Conservation (phyloP, 2,329 filamentous ascomycete species). For the Ascochyta rabiei region DNA sequence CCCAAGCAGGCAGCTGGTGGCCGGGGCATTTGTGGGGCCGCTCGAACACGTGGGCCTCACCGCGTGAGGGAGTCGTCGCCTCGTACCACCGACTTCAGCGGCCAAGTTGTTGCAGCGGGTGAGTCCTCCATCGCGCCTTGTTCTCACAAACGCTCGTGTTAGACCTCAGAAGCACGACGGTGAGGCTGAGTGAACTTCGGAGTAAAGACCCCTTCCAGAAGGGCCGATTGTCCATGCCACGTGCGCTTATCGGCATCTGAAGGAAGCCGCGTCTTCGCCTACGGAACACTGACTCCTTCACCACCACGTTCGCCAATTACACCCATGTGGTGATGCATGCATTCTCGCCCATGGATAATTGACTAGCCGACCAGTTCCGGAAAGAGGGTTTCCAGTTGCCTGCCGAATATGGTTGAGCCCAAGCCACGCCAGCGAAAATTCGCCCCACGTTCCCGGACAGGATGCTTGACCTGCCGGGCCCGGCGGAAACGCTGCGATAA, state of each 20-base stretch:
- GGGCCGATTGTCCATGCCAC: slow-evolving; percentile 14
- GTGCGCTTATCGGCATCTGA: slow-evolving; percentile 15
- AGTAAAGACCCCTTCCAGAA: slow-evolving; percentile 1
- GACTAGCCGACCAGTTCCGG: slow-evolving; percentile 17
- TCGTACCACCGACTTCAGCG: slow-evolving; percentile 1
- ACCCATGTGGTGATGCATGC: slow-evolving; percentile 5
- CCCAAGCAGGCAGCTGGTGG: slow-evolving; percentile 25
- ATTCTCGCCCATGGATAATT: slow-evolving; percentile 14
- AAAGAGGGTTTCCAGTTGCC: slow-evolving; percentile 9
- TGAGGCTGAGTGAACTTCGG: slow-evolving; percentile 9
- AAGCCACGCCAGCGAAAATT: slow-evolving; percentile 45
- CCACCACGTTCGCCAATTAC: slow-evolving; percentile 10
- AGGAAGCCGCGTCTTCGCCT: slow-evolving; percentile 11
- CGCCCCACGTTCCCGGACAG: slow-evolving; percentile 44
- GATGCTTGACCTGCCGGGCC: slow-evolving; percentile 45
- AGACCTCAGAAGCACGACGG: background rate
- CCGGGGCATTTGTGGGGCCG: slow-evolving; percentile 17
- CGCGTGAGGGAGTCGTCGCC: slow-evolving; percentile 15
- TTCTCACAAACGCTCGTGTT: background rate
- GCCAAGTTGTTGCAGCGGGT: background rate
- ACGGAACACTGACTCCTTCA: slow-evolving; percentile 7
- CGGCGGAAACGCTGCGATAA: slow-evolving; percentile 45
- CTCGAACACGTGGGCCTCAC: slow-evolving; percentile 24
- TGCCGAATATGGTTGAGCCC: slow-evolving; percentile 39
- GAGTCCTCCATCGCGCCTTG: slow-evolving; percentile 3